Conservation (phyloP, 2,329 filamentous ascomycete genomes). For the Cordyceps militaris region DNA sequence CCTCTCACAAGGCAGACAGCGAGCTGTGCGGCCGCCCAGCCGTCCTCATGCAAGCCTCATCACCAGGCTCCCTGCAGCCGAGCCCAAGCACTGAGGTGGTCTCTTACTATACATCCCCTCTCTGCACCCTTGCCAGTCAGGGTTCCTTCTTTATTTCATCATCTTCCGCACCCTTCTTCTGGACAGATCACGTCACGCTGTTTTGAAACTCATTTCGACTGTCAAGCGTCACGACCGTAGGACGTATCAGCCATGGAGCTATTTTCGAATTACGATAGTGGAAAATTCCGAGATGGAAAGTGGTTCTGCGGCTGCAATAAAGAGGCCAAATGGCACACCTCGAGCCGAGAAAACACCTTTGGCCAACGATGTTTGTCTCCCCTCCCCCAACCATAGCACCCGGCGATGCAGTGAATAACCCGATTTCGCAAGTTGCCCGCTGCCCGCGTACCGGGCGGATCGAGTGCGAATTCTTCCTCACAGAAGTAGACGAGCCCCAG, state of each 20-base stretch:
- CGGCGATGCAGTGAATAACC: background rate
- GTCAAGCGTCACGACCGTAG: background rate
- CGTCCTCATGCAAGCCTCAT: background rate
- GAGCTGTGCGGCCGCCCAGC: too few relatives aligned
- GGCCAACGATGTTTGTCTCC: background rate
- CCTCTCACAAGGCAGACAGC: too few relatives aligned
- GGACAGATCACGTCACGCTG: background rate
- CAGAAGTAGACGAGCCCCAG: background rate
- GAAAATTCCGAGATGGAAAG: background rate
- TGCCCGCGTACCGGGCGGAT: background rate
- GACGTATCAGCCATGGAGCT: background rate
- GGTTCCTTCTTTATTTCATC: background rate
- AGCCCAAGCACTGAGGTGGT: background rate
- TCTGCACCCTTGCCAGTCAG: too few relatives aligned
- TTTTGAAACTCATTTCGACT: too few relatives aligned
- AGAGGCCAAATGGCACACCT: background rate
- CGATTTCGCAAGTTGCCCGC: background rate
- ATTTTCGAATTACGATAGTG: background rate
- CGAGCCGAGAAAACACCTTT: background rate
- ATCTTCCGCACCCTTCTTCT: background rate
- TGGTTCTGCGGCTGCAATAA: constrained; percentile 2
- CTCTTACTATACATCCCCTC: too few relatives aligned
- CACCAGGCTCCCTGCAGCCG: background rate
- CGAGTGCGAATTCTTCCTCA: background rate
- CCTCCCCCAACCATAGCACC: background rate